Evolutionary conservation across 805 yeast species (phyloP).

Genomic region (Yamadazyma scolyti): DNA sequence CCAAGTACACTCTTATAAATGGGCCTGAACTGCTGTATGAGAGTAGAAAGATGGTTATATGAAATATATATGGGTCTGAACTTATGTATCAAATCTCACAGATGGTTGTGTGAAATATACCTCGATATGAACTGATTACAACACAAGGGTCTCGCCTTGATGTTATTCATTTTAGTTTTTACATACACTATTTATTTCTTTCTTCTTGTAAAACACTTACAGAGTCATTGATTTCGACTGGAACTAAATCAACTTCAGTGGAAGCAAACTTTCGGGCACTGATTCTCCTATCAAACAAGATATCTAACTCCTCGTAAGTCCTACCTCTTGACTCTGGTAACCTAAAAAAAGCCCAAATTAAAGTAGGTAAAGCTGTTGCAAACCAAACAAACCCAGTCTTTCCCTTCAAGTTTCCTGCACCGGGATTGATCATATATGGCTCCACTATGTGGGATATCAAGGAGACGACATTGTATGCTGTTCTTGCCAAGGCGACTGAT

Average conservation of each 20-base stretch:
- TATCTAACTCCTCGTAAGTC: conserved; percentile 57
- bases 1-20: too few relatives aligned
- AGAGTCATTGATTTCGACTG: conserved; percentile 2
- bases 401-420: conserved; percentile 39
- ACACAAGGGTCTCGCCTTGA: too few relatives aligned
- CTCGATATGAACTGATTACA: too few relatives aligned
- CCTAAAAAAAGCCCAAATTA: conserved; percentile 44
- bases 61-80: too few relatives aligned
- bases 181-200: not conserved
- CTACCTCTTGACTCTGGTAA: conserved; percentile 55
- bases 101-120: too few relatives aligned
- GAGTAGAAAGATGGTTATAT: too few relatives aligned
- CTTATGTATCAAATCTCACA: too few relatives aligned
- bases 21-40: too few relatives aligned
- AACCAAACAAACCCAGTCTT: conserved; percentile 39
- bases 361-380: conserved; percentile 20
- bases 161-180: too few relatives aligned
- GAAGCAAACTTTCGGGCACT: conserved; percentile 29
- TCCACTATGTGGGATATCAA: conserved; percentile 22
- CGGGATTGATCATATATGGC: conserved; percentile 34
- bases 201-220: too few relatives aligned
- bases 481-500: conserved; percentile 29
- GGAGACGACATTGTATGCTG: conserved; percentile 24
- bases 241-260: conserved; percentile 17
- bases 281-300: conserved; percentile 37